Evolutionary conservation across 2,329 filamentous ascomycete species (phyloP), one percentile per base, ranked within the genome.

Genomic region (Fusarium keratoplasticum): DNA sequence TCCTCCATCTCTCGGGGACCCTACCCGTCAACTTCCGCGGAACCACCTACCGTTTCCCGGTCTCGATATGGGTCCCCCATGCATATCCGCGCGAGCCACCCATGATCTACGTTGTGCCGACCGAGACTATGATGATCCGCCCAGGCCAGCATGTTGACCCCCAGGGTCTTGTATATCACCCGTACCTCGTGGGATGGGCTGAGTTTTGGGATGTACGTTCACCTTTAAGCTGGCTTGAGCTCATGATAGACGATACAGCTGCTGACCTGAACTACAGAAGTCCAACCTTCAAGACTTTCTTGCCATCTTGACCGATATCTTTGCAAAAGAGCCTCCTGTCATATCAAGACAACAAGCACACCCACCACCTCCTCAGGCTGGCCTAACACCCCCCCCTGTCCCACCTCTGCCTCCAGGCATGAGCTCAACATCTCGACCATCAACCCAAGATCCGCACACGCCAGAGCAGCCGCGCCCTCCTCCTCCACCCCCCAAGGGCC

Each of bases 131-230:
- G 95, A 85, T 93, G 74, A 92, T 99, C 47, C 90, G 96, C 22
- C 95, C 95, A 1, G 96, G 96, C 1, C 96, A 99, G 81, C 95
- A 99, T 86, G 95, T 99, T 69, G 95, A 96, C 79, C 92, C 94
- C 6, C 96, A 98, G 79, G 96, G 96, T 29, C 92, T 94, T 81
- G 90, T 98, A 73, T 99, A 98, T 81, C 96, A 99, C 81, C 96
- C 96, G 40, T 99, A 98, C 82, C 86, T 99, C 55, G 94, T 95
- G 35, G 92, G 95, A 71, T 99, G 96, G 96, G 86, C 89, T 35
- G 91, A 94, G 75, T 96, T 94, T 77, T 96, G 94, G 93, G 94
- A 98, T 90, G 94, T 97, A 83, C 86, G 93, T 70, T 5, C 7
- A 22, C 22, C 16, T 22, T n/a, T 6, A 6, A 6, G 20, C 29